Evolutionary conservation across 2,329 filamentous ascomycete species (phyloP), one percentile per base, ranked within the genome.

Genomic region (Pestalotiopsis sp.): DNA sequence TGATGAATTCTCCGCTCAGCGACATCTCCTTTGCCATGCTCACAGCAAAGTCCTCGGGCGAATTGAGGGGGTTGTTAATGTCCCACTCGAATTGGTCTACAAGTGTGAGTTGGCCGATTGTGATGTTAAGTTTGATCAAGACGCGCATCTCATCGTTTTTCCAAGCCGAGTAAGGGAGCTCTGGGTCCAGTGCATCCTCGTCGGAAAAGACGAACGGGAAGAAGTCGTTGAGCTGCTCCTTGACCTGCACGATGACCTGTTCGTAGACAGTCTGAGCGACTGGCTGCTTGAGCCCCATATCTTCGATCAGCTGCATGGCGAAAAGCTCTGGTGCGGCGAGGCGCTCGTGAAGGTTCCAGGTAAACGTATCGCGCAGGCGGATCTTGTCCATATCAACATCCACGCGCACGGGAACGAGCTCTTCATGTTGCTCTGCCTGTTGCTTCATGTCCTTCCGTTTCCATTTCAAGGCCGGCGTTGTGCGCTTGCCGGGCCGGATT

Each of bases 101-200:
- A 31, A 99, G 85, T 0, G 95, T 98, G 77, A 97, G 93, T 72
- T 93, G 92, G 56, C 95, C 96, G 77, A 99, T 98, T 6, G 96
- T 98, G 76, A 99, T 97, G 81, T 98, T 98, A 65, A 99, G 86
- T 81, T 98, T 98, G 81, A 99, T 90, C 58, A 97, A 84, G 73
- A 99, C 93, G 65, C 96, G 92, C 95, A 99, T 98, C 83, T 99
- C 96, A 78, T 99, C 96, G 78, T 99, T 97, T 81, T 98, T 98
- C 84, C 98, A 97, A 6, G 96, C 95, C 52, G 88, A 91, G 78
- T 98, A 98, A 0, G 95, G 95, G 13, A 97, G 85, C 77, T 96
- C 92, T 1, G 94, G 93, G 75, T 99, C 95, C 61, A 98, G 85
- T 0, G 95, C 90, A 75, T 97, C 94, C 75, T 98, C 95, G 74